Evolutionary conservation across 805 yeast species (phyloP).

Genomic region (Tetrapisispora phaffii): DNA sequence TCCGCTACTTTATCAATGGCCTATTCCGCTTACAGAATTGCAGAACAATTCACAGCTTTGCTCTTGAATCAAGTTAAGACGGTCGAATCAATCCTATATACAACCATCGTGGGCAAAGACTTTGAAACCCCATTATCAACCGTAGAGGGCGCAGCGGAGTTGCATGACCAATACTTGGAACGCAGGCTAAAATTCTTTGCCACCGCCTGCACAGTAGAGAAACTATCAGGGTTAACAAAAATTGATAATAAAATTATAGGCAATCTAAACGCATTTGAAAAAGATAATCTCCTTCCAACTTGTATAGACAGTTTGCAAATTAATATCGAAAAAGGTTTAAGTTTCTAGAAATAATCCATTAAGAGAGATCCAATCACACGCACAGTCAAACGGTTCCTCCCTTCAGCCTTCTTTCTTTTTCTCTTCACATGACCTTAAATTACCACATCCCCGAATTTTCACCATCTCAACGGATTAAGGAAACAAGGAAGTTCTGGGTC

Average conservation of each 20-base stretch:
- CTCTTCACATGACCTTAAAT: neutral
- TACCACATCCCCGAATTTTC: neutral
- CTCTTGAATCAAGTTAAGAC: neutral
- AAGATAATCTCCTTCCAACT: slow-evolving; percentile 28
- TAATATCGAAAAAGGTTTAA: slow-evolving; percentile 17
- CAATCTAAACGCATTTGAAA: slow-evolving; percentile 42
- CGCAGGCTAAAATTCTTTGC: slow-evolving; percentile 40
- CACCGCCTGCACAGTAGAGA: slow-evolving; percentile 48
- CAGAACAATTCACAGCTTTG: slow-evolving; percentile 29
- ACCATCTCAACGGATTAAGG: neutral
- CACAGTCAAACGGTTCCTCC: neutral
- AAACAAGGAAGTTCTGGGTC: neutral
- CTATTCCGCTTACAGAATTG: slow-evolving; percentile 70
- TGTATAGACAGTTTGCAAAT: slow-evolving; percentile 18
- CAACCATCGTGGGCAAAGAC: neutral
- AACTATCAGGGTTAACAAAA: slow-evolving; percentile 40
- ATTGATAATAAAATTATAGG: slow-evolving; percentile 46
- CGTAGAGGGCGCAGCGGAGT: slow-evolving; percentile 11
- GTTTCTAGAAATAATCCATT: neutral
- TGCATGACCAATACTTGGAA: neutral
- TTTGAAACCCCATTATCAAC: neutral
- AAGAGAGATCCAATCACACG: neutral
- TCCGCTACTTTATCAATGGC: slow-evolving; percentile 84
- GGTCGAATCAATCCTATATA: slow-evolving; percentile 1
- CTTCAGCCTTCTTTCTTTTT: neutral